Percentiles rank a stretch among this genome's conserved stretches.
phyloP scores from a whole-genome alignment of 2,329 filamentous ascomycete genomes.

The Davidsoniella australis region DNA sequence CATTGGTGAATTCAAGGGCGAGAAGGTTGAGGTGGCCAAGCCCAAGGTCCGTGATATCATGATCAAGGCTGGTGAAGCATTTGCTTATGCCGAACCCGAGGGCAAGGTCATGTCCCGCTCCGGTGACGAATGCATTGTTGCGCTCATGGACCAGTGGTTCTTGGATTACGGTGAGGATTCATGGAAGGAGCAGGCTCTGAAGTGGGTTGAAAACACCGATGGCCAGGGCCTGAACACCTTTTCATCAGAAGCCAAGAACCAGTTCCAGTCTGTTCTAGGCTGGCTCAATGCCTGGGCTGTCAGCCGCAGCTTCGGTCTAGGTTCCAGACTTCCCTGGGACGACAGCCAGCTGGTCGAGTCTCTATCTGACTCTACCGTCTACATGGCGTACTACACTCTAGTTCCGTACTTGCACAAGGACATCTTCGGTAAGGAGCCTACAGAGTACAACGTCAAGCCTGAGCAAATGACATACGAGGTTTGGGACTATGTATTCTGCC shows the following conservation, averaged over 20 bases:
- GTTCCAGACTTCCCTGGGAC: slow-evolving; percentile 91
- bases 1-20: slow-evolving; percentile 72
- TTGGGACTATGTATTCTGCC: slow-evolving; percentile 89
- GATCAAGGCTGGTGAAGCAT: slow-evolving; percentile 61
- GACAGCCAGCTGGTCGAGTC: slow-evolving; percentile 78
- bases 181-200: slow-evolving; percentile 63
- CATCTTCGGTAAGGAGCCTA: slow-evolving; percentile 62
- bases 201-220: slow-evolving; percentile 51
- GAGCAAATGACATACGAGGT: slow-evolving; percentile 90
- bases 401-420: slow-evolving; percentile 58
- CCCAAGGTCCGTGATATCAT: slow-evolving; percentile 66
- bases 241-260: slow-evolving; percentile 56
- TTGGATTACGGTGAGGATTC: slow-evolving; percentile 85
- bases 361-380: slow-evolving; percentile 82
- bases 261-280: slow-evolving; percentile 68
- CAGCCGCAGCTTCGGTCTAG: slow-evolving; percentile 76
- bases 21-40: slow-evolving; percentile 75
- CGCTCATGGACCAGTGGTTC: slow-evolving; percentile 94
- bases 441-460: slow-evolving; percentile 49
- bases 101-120: slow-evolving; percentile 76
- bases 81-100: slow-evolving; percentile 87
- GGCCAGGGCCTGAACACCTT: slow-evolving; percentile 63
- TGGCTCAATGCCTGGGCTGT: slow-evolving; percentile 97
- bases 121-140: slow-evolving; percentile 83
- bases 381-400: slow-evolving; percentile 67